A percentile compares a stretch with the other conserved stretches of the same genome.
Evolutionary conservation across 495 filamentous ascomycete species (phyloP).

Genomic region (Podospora comata): DNA sequence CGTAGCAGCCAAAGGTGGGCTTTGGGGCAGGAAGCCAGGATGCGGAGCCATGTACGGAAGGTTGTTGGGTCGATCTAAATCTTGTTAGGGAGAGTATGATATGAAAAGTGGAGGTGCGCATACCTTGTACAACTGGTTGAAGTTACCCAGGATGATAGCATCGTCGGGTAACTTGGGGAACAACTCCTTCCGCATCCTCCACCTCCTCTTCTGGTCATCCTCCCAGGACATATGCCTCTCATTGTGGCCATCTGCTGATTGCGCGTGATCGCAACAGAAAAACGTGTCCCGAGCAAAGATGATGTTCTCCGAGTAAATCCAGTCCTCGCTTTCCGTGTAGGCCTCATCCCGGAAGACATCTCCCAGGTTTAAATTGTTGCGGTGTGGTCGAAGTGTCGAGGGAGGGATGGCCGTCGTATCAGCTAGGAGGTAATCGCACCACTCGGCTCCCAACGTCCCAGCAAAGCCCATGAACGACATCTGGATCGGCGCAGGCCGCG

Average conservation of each 20-base stretch:
- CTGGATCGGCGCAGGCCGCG: conserved; percentile 89
- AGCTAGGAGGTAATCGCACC: conserved; percentile 97
- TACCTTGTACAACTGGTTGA: conserved; percentile 99
- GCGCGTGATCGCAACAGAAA: conserved; percentile 96
- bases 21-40: conserved; percentile 80
- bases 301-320: conserved; percentile 97
- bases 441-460: conserved; percentile 92
- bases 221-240: conserved; percentile 71
- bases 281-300: conserved; percentile 94
- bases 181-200: conserved; percentile 92
- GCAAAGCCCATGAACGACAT: conserved; percentile 99
- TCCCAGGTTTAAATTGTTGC: conserved; percentile 67
- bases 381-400: conserved; percentile 73
- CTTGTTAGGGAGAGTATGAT: not conserved
- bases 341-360: conserved; percentile 69
- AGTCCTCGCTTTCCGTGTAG: conserved; percentile 61
- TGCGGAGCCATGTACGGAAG: conserved; percentile 94
- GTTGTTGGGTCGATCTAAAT: conserved; percentile 92
- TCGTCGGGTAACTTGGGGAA: conserved; percentile 84
- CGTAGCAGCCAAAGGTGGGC: conserved; percentile 93
- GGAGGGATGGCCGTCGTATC: conserved; percentile 83
- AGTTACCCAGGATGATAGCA: conserved; percentile 91
- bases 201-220: conserved; percentile 77
- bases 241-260: conserved; percentile 77
- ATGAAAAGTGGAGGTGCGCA: conserved; percentile 12